These are phyloP conservation scores for Dryas alaskensis DNA, from an alignment of 306 rosid species.

Conservation along the genomic window DNA sequence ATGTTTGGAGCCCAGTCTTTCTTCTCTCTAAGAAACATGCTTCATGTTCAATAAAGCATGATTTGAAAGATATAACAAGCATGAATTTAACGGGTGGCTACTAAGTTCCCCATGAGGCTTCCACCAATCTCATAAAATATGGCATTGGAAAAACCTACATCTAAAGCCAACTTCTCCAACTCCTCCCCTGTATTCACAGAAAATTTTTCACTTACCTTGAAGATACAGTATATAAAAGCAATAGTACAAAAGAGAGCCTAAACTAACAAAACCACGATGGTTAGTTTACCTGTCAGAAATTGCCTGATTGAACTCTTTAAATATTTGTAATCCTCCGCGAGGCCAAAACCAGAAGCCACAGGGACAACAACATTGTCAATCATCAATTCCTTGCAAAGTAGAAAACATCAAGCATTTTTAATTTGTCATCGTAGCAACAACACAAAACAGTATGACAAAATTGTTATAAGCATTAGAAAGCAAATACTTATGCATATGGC, in stretches of 20 bases:
- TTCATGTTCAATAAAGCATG: constrained; percentile 5
- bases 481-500: constrained; percentile 1
- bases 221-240: not conserved
- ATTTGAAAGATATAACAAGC: not conserved
- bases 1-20: not conserved
- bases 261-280: not conserved
- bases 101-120: constrained; percentile 88
- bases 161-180: constrained; percentile 73
- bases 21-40: not conserved
- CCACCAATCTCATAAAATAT: constrained; percentile 76
- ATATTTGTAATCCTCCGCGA: constrained; percentile 72
- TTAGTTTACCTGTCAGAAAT: constrained; percentile 62
- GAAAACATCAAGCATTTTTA: constrained; percentile 15
- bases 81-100: constrained; percentile 54
- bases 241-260: not conserved
- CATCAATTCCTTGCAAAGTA: constrained; percentile 70
- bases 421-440: not conserved
- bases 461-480: not conserved
- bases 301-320: constrained; percentile 74
- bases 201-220: not conserved
- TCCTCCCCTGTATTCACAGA: constrained; percentile 61
- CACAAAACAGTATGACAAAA: not conserved
- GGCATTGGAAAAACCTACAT: constrained; percentile 76
- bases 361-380: constrained; percentile 82
- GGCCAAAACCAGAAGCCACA: constrained; percentile 75